Evolutionary conservation across 495 filamentous ascomycete species (phyloP).

Genomic region (Lasiosphaeriaceae sp.): DNA sequence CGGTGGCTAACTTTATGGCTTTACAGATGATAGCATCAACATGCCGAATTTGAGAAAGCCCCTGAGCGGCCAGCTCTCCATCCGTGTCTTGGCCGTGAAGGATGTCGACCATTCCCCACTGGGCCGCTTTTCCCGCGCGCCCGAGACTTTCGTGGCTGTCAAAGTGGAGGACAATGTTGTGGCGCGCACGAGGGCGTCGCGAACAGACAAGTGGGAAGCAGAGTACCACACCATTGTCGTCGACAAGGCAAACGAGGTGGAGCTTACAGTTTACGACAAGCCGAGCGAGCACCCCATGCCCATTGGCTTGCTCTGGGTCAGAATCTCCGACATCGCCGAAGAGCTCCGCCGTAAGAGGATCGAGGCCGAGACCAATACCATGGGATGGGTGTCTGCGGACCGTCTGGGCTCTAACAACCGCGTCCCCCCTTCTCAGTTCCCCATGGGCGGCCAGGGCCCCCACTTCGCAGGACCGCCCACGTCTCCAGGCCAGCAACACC

Average conservation of each 20-base stretch:
- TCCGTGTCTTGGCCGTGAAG: constrained; percentile 81
- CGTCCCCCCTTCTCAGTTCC: constrained; percentile 48
- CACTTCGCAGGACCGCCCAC: constrained; percentile 40
- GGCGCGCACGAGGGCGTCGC: constrained; percentile 79
- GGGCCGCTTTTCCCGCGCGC: constrained; percentile 79
- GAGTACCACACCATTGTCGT: constrained; percentile 88
- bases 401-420: constrained; percentile 66
- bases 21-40: constrained; percentile 90
- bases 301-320: constrained; percentile 92
- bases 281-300: constrained; percentile 82
- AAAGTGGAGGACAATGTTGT: constrained; percentile 94
- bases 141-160: constrained; percentile 90
- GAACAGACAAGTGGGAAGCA: constrained; percentile 85
- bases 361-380: constrained; percentile 83
- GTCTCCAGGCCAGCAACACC: constrained; percentile 26
- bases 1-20: constrained; percentile 8
- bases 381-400: constrained; percentile 96
- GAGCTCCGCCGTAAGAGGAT: constrained; percentile 97
- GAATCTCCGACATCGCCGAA: constrained; percentile 95
- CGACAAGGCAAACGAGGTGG: constrained; percentile 97
- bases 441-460: constrained; percentile 45
- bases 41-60: constrained; percentile 92
- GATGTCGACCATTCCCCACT: constrained; percentile 94
- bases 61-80: constrained; percentile 79
- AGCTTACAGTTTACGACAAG: constrained; percentile 97